phyloP scores from a whole-genome alignment of 371 early-diverging fungal species.

The Saksenaea oblongispora region DNA sequence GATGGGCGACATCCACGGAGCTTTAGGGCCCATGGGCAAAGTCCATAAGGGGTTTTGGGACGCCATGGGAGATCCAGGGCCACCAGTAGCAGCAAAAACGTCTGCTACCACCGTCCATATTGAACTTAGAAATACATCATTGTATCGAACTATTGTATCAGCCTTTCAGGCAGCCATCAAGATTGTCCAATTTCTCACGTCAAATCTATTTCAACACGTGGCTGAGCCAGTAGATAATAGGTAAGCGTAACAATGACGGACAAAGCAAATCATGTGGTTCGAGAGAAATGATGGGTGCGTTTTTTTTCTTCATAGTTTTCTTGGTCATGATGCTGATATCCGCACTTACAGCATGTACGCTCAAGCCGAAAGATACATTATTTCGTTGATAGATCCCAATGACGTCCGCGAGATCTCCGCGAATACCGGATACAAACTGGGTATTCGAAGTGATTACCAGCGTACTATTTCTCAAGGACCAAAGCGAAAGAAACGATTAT shows the following conservation, averaged over 20 bases:
- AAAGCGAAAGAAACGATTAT: slow-evolving; percentile 30
- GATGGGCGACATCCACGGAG: slow-evolving; percentile 46
- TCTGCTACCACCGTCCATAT: slow-evolving; percentile 25
- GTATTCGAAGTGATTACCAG: slow-evolving; percentile 13
- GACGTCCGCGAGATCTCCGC: no score
- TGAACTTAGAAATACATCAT: slow-evolving; percentile 37
- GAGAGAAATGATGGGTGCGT: not conserved
- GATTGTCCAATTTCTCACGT: slow-evolving; percentile 27
- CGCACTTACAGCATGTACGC: slow-evolving; percentile 39
- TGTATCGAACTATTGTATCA: slow-evolving; percentile 39
- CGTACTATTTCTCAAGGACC: slow-evolving; percentile 36
- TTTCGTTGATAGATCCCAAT: slow-evolving; percentile 23
- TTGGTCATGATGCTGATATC: slow-evolving; percentile 38
- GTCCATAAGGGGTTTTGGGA: slow-evolving; percentile 64
- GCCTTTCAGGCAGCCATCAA: slow-evolving; percentile 33
- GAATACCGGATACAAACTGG: not conserved
- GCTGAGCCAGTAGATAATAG: slow-evolving; percentile 44
- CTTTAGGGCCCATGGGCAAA: slow-evolving; percentile 47
- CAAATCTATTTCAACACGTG: slow-evolving; percentile 39
- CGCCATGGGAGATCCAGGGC: slow-evolving; percentile 53
- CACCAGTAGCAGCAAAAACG: slow-evolving; percentile 21
- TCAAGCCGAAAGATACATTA: slow-evolving; percentile 41
- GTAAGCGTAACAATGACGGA: not conserved
- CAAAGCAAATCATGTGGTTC: not conserved
- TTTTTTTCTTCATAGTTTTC: slow-evolving; percentile 19